Evolutionary conservation across 768 basidiomycete species (phyloP).

Genomic region (Punctularia strigosozonata): DNA sequence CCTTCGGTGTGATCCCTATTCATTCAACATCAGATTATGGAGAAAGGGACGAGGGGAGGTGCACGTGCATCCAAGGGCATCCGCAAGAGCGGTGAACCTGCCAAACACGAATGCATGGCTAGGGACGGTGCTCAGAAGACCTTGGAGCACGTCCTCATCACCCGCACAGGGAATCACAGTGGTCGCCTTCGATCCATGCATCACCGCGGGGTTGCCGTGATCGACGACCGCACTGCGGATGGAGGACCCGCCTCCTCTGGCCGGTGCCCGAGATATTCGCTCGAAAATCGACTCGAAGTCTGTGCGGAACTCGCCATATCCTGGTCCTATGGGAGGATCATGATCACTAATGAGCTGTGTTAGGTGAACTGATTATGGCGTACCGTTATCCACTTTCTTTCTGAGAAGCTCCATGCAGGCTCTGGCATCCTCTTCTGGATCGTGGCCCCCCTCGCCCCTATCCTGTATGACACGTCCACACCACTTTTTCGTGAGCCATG

Average conservation of each 20-base stretch:
- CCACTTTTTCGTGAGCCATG: slow-evolving; percentile 97
- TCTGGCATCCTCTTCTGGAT: slow-evolving; percentile 89
- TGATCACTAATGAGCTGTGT: neutral
- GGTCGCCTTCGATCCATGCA: slow-evolving; percentile 79
- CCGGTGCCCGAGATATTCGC: slow-evolving; percentile 51
- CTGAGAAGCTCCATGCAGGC: slow-evolving; percentile 78
- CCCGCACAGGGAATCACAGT: slow-evolving; percentile 62
- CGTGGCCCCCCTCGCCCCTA: slow-evolving; percentile 76
- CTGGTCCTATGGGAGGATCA: slow-evolving; percentile 29
- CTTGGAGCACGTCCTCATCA: slow-evolving; percentile 74
- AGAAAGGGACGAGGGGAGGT: neutral
- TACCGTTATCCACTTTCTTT: slow-evolving; percentile 69
- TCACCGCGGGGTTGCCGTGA: slow-evolving; percentile 69
- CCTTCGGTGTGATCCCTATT: slow-evolving; percentile 54
- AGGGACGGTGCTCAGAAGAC: slow-evolving; percentile 43
- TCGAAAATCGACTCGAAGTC: slow-evolving; percentile 88
- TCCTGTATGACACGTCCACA: slow-evolving; percentile 82
- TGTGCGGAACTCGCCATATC: slow-evolving; percentile 78
- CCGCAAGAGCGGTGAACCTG: slow-evolving; percentile 73
- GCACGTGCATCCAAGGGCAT: slow-evolving; percentile 66
- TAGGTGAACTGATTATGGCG: slow-evolving; percentile 6
- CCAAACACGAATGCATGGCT: slow-evolving; percentile 79
- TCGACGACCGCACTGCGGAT: slow-evolving; percentile 67
- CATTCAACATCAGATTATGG: neutral
- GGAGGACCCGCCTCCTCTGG: slow-evolving; percentile 25